Evolutionary conservation across 768 basidiomycete genomes (phyloP), one percentile per base, ranked within the genome.

Genomic region (Pleurotus cornucopiae): DNA sequence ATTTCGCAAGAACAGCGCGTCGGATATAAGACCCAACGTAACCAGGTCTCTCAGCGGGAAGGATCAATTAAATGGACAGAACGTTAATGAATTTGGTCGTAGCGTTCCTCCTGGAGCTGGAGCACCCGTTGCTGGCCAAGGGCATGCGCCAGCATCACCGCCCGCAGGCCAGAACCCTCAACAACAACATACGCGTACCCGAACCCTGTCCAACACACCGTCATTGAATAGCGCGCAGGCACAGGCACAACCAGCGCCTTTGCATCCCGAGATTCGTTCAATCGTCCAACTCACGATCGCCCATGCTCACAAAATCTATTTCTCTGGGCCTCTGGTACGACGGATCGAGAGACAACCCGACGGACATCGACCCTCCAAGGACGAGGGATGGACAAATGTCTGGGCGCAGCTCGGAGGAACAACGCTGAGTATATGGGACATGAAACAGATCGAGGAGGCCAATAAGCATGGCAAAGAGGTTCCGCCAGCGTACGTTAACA

Each of bases 361-460:
- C 66, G 89, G 91, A 18, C 79, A 85, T 62, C 78, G 76, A 57
- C 82, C 86, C 2, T 64, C 71, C 58, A 88, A 86, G 64, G 88
- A 91, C 63, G 89, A 89, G 2, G 83, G 84, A 1, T 93, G 92
- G 89, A 77, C 78, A 9, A 84, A 93, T 14, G 87, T 94, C 13
- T 95, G 91, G 90, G 93, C 87, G 1, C 93, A 95, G 71, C 76
- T 95, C 34, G 87, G 89, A 49, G 94, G 93, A 3, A 93, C 91
- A 4, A 94, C 89, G 18, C 78, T 95, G 62, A 92, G 90, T 62
- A 78, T 94, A 43, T 95, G 93, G 93, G 91, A 93, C 67, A 94
- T 94, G 88, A 84, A 81, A 63, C 83, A 88, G 62, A 85, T 95
- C 55, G 86, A 93, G 60, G 89, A 88, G 66, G 93, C 93, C 2